A percentile compares a stretch with the other conserved stretches of the same genome.
These are phyloP conservation scores for Pichia eremophila DNA, from an alignment of 805 yeast species.

Conservation along the genomic window DNA sequence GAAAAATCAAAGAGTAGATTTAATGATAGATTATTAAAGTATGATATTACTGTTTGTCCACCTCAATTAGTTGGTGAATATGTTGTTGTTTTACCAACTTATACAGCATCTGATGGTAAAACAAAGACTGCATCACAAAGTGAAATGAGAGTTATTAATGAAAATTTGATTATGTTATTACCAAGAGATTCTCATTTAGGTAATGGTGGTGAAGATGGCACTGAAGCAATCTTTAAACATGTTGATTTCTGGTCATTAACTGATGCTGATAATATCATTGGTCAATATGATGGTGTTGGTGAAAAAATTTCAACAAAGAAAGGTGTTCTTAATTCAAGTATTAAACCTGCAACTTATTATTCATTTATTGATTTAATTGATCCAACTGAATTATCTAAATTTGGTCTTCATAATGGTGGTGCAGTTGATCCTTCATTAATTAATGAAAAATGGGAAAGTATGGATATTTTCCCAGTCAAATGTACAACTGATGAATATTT, in stretches of 20 bases:
- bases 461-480: constrained; percentile 23
- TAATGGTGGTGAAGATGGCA: constrained; percentile 14
- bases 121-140: constrained; percentile 25
- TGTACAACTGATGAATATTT: constrained; percentile 25
- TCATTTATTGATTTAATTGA: constrained; percentile 21
- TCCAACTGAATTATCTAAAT: constrained; percentile 19
- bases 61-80: constrained; percentile 21
- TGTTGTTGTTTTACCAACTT: constrained; percentile 23
- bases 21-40: constrained; percentile 21
- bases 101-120: constrained; percentile 14
- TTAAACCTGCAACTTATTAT: constrained; percentile 20
- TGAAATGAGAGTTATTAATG: constrained; percentile 21
- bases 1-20: constrained; percentile 14
- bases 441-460: constrained; percentile 28
- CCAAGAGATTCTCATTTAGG: constrained; percentile 25
- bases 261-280: constrained; percentile 23
- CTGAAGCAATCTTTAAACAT: constrained; percentile 21
- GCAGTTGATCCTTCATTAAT: constrained; percentile 16
- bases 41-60: constrained; percentile 16
- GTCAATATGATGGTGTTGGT: constrained; percentile 21
- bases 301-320: constrained; percentile 20
- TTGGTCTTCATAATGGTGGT: constrained; percentile 28
- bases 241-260: constrained; percentile 21
- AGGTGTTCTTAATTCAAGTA: constrained; percentile 17
- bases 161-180: constrained; percentile 21